These are phyloP conservation scores for Sherardia arvensis DNA, from an alignment of 257 asterid species.

Conservation along the genomic window DNA sequence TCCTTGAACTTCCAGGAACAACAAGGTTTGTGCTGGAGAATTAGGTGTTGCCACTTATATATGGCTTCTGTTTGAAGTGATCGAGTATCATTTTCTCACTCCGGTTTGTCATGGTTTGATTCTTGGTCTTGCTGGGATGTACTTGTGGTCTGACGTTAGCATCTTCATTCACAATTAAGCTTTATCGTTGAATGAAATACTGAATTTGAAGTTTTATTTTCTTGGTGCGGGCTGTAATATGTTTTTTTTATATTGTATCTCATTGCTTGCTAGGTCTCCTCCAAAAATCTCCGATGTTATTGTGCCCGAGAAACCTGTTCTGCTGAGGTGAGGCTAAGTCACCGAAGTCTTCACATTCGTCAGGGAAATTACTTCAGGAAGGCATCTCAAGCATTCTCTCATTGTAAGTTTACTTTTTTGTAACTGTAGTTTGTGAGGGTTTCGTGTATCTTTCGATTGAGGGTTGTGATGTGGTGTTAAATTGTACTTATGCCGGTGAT, in stretches of 20 bases:
- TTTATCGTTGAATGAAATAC: background rate
- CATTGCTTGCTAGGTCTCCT: constrained; percentile 35
- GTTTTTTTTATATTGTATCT: background rate
- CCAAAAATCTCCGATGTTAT: constrained; percentile 60
- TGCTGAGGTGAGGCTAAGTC: constrained; percentile 46
- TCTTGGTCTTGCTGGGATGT: constrained; percentile 41
- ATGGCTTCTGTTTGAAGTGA: constrained; percentile 72
- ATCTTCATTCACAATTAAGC: constrained; percentile 67
- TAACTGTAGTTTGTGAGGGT: background rate
- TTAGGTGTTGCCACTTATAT: constrained; percentile 65
- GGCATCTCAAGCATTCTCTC: constrained; percentile 62
- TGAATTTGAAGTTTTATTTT: background rate
- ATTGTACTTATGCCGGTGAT: constrained; percentile 38
- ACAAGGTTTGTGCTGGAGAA: constrained; percentile 70
- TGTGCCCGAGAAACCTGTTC: constrained; percentile 55
- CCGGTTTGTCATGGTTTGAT: constrained; percentile 59
- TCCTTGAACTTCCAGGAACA: no score
- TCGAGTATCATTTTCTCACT: constrained; percentile 62
- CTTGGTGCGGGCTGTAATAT: background rate
- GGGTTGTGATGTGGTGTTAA: background rate
- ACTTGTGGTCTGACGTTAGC: constrained; percentile 64
- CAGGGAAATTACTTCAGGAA: constrained; percentile 68
- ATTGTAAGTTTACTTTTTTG: constrained; percentile 29
- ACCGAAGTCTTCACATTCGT: constrained; percentile 42
- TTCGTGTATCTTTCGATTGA: background rate